Base-by-base conservation (phyloP, 805 yeast genomes). In the Candida vaughaniae region DNA sequence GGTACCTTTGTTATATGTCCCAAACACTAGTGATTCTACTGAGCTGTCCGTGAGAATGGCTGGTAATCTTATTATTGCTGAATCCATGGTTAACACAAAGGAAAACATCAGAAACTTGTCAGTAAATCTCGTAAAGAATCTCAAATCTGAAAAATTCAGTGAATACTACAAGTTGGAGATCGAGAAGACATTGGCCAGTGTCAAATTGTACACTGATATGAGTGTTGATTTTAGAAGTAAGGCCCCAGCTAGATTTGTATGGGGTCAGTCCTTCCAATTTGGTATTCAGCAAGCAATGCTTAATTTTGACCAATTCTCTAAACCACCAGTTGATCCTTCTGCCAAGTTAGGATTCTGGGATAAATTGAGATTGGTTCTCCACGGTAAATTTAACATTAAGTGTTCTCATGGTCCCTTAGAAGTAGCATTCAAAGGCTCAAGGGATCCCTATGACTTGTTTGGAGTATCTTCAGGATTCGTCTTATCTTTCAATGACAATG, bases 291-390 rank as follows among this genome's bases (percentile, higher is more conserved):
- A 87, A 46, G 70, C 82, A 2, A 83, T 85, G 80, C 64, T 79
- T 38, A 82, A 78, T 38, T 73, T 90, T 42, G 95, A 89, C 49
- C 80, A 82, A 30, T 86, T 90, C 53, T 80, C 95, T 1, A 90
- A 91, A 56, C 95, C 96, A 0, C 95, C 95, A 0, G 62, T 85
- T 11, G 98, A 90, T 56, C 90, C 90, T 0, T 86, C 96, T 2
- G 74, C 78, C 3, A 84, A 83, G 48, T 62, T 88, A 10, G 98
- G 98, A 0, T 81, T 89, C 48, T 90, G 98, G 98, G 98, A 90
- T 59, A 91, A 89, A 55, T 60, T 88, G 18, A 65, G 96, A 33
- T 71, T 80, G 19, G 69, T 83, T 11, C 64, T 88, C 48, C 97
- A 90, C 62, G 95, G 95, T 0, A 73, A 77, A 14, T 60, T 82